These are phyloP conservation scores for Carex arenaria DNA, from an alignment of 202 grass and related monocot species.

Conservation along the genomic window DNA sequence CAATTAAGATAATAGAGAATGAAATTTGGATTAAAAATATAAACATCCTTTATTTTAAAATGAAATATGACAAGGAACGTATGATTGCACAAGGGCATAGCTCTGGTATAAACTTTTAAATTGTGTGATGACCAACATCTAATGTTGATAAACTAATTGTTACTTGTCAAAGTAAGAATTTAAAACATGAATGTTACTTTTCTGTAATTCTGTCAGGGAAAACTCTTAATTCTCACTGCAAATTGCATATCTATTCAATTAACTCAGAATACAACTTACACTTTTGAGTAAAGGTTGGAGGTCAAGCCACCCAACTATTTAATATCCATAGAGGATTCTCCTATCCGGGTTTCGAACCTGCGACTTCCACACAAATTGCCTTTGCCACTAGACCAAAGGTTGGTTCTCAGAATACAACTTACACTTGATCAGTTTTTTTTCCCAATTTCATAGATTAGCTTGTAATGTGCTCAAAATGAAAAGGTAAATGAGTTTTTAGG, in stretches of 20 bases:
- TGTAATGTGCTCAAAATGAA: not conserved
- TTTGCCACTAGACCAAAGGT: too few relatives aligned
- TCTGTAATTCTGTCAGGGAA: not conserved
- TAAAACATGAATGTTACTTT: not conserved
- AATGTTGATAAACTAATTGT: not conserved
- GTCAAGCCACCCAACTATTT: too few relatives aligned
- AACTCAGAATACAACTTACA: not conserved
- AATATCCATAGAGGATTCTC: too few relatives aligned
- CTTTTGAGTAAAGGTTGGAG: not conserved
- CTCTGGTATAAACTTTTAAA: not conserved
- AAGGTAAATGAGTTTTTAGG: not conserved
- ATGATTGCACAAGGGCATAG: not conserved
- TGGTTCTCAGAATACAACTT: not conserved
- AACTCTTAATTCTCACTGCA: not conserved
- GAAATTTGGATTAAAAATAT: not conserved
- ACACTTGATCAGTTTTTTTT: not conserved
- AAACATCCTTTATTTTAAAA: not conserved
- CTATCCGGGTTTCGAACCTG: too few relatives aligned
- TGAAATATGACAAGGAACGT: not conserved
- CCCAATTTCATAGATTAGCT: not conserved
- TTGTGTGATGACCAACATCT: not conserved
- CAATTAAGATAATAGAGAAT: slow-evolving; percentile 22
- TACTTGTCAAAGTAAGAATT: not conserved
- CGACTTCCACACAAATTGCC: too few relatives aligned
- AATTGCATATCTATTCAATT: not conserved